A percentile compares a stretch with the other conserved stretches of the same genome.
Conservation (phyloP, 2,329 filamentous ascomycete genomes). For the Beauveria caledonica region DNA sequence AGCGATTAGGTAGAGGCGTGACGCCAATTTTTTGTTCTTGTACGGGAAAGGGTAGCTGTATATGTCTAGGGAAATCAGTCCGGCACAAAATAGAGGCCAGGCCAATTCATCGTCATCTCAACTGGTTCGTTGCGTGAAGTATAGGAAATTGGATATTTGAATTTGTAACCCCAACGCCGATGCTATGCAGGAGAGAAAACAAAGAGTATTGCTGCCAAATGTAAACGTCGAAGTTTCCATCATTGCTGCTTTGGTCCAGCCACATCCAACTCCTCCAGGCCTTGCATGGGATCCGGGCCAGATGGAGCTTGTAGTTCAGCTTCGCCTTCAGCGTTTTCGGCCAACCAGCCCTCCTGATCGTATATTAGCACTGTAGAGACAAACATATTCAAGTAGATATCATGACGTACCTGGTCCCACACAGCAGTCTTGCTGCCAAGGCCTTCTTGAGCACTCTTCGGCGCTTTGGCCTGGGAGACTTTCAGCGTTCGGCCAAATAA, state of each 20-base stretch:
- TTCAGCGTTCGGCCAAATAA: constrained; percentile 88
- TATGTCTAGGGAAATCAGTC: constrained; percentile 12
- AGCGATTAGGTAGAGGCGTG: constrained; percentile 11
- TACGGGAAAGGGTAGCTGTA: constrained; percentile 13
- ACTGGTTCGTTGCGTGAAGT: not conserved
- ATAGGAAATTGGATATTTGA: constrained; percentile 8
- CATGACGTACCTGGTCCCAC: constrained; percentile 78
- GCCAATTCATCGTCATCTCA: constrained; percentile 5
- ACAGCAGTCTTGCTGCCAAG: constrained; percentile 88
- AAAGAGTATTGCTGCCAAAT: not conserved
- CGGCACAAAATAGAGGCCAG: constrained; percentile 14
- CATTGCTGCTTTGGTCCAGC: constrained; percentile 79
- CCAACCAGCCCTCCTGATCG: constrained; percentile 80
- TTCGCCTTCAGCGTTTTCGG: constrained; percentile 79
- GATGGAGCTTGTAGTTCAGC: constrained; percentile 53
- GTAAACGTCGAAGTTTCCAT: constrained; percentile 17
- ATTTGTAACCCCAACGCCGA: constrained; percentile 31
- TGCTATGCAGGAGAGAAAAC: constrained; percentile 31
- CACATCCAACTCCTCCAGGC: constrained; percentile 84
- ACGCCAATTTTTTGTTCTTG: constrained; percentile 16
- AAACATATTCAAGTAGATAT: constrained; percentile 5
- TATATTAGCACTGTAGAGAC: constrained; percentile 11
- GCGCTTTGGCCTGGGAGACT: constrained; percentile 83
- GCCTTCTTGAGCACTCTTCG: constrained; percentile 81
- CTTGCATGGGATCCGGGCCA: constrained; percentile 86